A percentile compares a stretch with the other conserved stretches of the same genome.
These are phyloP conservation scores for Fusarium verticillioides DNA, from an alignment of 2,329 filamentous ascomycete species.

Conservation along the genomic window DNA sequence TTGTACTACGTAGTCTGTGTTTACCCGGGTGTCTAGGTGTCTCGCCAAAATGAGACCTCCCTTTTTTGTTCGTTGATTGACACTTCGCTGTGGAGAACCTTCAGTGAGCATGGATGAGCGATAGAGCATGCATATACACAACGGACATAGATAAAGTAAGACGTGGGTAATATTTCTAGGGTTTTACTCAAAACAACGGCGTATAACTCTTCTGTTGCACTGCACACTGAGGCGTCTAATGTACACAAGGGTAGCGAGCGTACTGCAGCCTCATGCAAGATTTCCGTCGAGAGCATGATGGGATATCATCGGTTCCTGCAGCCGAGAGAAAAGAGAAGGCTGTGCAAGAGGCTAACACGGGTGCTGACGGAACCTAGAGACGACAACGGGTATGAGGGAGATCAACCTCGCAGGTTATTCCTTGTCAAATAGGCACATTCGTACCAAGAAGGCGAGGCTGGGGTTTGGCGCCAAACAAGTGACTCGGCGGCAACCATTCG, in stretches of 20 bases:
- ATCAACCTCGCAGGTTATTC: conserved; percentile 14
- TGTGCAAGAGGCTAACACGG: conserved; percentile 10
- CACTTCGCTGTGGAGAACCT: neutral
- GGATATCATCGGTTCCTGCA: conserved; percentile 33
- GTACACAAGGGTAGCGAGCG: conserved; percentile 13
- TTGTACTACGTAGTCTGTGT: neutral
- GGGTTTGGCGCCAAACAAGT: conserved; percentile 11
- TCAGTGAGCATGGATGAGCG: conserved; percentile 3
- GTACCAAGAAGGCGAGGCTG: conserved; percentile 16
- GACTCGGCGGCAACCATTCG: neutral
- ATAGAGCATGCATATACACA: neutral
- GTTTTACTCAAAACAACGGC: conserved; percentile 11
- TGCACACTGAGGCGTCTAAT: conserved; percentile 26
- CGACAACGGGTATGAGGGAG: conserved; percentile 14
- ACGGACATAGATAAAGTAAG: neutral
- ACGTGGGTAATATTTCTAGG: conserved; percentile 32
- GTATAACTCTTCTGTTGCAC: conserved; percentile 36
- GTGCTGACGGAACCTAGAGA: conserved; percentile 1
- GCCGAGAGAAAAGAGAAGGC: conserved; percentile 23
- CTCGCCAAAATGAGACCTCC: neutral
- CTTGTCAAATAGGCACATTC: conserved; percentile 10
- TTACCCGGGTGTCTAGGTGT: neutral
- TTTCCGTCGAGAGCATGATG: conserved; percentile 42
- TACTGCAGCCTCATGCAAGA: conserved; percentile 46
- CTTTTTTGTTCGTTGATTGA: neutral